Conservation (phyloP, 768 basidiomycete genomes). For the Lentinula sp. region DNA sequence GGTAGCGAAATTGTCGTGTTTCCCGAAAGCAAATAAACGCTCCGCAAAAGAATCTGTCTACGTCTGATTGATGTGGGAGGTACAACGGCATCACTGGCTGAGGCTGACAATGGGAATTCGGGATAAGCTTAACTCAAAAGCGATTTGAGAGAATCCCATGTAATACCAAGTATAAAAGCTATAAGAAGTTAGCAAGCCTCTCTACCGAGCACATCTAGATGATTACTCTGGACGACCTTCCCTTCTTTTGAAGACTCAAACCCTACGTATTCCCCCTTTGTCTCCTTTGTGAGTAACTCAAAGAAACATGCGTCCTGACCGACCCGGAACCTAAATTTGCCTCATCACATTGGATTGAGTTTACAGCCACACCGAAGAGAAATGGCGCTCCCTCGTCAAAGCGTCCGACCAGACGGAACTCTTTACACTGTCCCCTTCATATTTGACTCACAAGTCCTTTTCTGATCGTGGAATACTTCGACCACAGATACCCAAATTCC, state of each 20-base stretch:
- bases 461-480: conserved; percentile 37
- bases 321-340: conserved; percentile 7
- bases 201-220: not conserved
- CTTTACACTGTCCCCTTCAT: conserved; percentile 38
- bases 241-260: not conserved
- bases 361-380: conserved; percentile 21
- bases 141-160: no score
- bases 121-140: no score
- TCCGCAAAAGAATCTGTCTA: no score
- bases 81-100: no score
- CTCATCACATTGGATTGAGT: conserved; percentile 35
- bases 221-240: not conserved
- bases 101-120: no score
- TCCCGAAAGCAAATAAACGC: no score
- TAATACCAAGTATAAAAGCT: no score
- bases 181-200: no score
- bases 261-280: not conserved
- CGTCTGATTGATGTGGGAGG: no score
- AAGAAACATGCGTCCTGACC: not conserved
- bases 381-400: conserved; percentile 23
- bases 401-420: conserved; percentile 17
- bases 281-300: not conserved
- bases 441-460: conserved; percentile 32
- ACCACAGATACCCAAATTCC: conserved; percentile 31
- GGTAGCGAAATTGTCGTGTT: no score